Base-by-base conservation (phyloP, 768 basidiomycete genomes). In the Termitomyces sp. region DNA sequence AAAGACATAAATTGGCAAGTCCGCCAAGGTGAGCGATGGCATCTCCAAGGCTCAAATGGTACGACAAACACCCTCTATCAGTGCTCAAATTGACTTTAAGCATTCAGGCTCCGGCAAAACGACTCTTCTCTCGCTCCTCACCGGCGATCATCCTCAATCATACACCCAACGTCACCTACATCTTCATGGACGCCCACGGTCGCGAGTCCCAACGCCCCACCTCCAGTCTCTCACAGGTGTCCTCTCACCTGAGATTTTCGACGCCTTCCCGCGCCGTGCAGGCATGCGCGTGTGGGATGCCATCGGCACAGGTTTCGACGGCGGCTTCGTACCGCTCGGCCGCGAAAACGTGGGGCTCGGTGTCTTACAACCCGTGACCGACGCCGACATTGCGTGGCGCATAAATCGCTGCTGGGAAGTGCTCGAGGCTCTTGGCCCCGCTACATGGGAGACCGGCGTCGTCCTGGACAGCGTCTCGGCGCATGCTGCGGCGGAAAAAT, bases 91-190 rank as follows among this genome's bases (percentile, higher is more conserved):
- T 16, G 28, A 53, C 51, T 16, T 20, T 14, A 20, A 24, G 3
- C 65, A 45, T 2, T 10, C 32, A 92, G 91, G 96, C 46, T 94
- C 92, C 0, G 96, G 96, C 16, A 99, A 98, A 74, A 94, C 94
- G 0, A 98, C 96, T 0, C 85, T 98, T 6, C 78, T 98, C 22
- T 86, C 95, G 18, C 71, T 98, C 32, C 74, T 99, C 40, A 93
- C 93, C 0, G 96, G 96, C 26, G 94, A 96, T 67, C 96, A 98
- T 70, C 96, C 96, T 0, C 92, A 94, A 60, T 98, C 96, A 1
- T 98, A 89, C 74, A 87, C 86, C 5, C 90, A 92, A 66, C 68
- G 69, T 8, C 71, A 74, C 56, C 64, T 69, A 60, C 79, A 57
- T 40, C 69, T 76, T 8, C 73, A 67, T 20, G 71, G 84, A 47